Evolutionary conservation across 2,329 filamentous ascomycete genomes (phyloP), one percentile per base, ranked within the genome.

Genomic region (Sodiomyces alkalinus): DNA sequence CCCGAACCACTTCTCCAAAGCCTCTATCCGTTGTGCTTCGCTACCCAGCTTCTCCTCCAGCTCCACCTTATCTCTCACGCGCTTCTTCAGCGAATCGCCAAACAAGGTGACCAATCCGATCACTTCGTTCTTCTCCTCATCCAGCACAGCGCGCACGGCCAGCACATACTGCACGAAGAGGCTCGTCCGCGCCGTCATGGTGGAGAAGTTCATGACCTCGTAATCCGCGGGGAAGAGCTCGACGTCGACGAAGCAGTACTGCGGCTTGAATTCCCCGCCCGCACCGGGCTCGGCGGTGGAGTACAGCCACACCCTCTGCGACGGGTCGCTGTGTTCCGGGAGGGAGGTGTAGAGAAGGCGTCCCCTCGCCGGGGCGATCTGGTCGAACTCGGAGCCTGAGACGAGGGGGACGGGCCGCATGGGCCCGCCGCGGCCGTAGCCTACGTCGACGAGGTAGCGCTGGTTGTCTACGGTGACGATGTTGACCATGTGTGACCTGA

Each of bases 401-500:
- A 43, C 30, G 5, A 58, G 40, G 1, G 42, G 48, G 2, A 58
- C 28, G 4, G 56, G 55, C 1, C 34, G 25, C 16, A 41, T 36
- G 4, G 53, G 34, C 7, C 42, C 44, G 36, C 65, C 59, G 29
- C 57, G 58, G 13, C 72, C 73, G 39, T 74, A 76, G 16, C 66
- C 71, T 10, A 76, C 65, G 41, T 78, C 74, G 17, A 68, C 56
- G 35, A 64, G 45, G 42, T 62, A 66, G 22, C 51, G 48, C 23
- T 53, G 51, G 15, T 49, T 46, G 7, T 53, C 48, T 14, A 80
- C 56, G 16, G 54, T 63, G 26, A 75, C 60, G 30, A 77, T 58
- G 39, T 70, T 66, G 30, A 72, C 52, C 56, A 74, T 67, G 44
- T 77, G 72, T 10, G 52, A 50, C 66, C 68, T 61, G n/a, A n/a